A percentile compares a stretch with the other conserved stretches of the same genome.
phyloP scores from a whole-genome alignment of 2,329 filamentous ascomycete genomes.

The Aspergillus fructus region DNA sequence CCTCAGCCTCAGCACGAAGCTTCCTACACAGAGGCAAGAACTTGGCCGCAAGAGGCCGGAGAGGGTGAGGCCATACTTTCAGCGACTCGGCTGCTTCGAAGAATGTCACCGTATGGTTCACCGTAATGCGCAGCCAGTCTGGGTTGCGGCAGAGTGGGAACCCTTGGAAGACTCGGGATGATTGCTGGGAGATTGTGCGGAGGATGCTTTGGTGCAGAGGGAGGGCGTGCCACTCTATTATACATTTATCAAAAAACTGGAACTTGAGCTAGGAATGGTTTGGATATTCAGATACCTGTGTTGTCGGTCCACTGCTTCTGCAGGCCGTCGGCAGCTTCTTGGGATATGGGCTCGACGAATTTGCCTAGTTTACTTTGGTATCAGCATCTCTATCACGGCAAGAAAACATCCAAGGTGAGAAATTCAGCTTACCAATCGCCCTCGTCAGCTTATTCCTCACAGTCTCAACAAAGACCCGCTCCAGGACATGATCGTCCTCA shows the following conservation, averaged over 20 bases:
- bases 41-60: not conserved
- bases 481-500: not conserved
- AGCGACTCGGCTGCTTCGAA: slow-evolving; percentile 20
- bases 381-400: too few species aligned
- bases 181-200: slow-evolving; percentile 5
- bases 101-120: slow-evolving; percentile 14
- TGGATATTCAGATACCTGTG: not conserved
- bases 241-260: not conserved
- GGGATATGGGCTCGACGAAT: slow-evolving; percentile 1
- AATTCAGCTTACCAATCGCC: too few species aligned
- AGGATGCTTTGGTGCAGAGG: slow-evolving; percentile 8
- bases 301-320: slow-evolving; percentile 9
- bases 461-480: too few species aligned
- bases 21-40: slow-evolving; percentile 7
- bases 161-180: slow-evolving; percentile 3
- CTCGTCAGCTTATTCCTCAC: too few species aligned
- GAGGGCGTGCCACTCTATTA: slow-evolving; percentile 14
- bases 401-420: too few species aligned
- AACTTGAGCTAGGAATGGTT: too few species aligned
- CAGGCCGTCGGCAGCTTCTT: slow-evolving; percentile 3
- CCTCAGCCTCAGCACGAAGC: not conserved
- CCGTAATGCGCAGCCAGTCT: slow-evolving; percentile 18
- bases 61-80: not conserved
- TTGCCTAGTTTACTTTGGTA: too few species aligned
- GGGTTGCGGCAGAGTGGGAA: slow-evolving; percentile 19